Base-by-base conservation (phyloP, 495 filamentous ascomycete species). In the Rusavskia elegans region DNA sequence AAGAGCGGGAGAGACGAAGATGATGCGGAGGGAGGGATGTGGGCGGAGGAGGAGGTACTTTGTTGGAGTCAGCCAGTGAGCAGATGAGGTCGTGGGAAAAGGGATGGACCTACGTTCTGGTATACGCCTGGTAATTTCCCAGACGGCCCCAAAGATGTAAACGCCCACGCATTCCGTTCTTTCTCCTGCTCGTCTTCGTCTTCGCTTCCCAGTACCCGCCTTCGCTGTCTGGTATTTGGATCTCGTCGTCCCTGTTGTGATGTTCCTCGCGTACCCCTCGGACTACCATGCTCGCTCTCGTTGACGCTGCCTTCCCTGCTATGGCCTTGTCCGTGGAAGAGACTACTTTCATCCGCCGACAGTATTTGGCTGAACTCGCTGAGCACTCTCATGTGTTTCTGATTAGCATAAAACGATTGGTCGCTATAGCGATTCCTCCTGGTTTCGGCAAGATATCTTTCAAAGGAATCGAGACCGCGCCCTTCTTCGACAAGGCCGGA, bases 1-100 rank as follows among this genome's bases (percentile, higher is more conserved):
- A 27, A 83, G 71, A 32, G 76, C 74, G 4, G 81, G 79, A 6
- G 77, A 80, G 40, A 78, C 73, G 66, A 83, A 83, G n/a, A 83
- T 71, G 53, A 82, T 76, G 23, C 75, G 71, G 4, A 83, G 66
- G 52, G 67, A 77, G 3, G 81, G 80, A 53, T 69, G 68, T 0
- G 81, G 80, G 1, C 79, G 75, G 40, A 84, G 67, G 48, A 82
- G 71, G 32, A 84, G 68, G 59, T 81, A 84, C 57, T 82, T 65
- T 32, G 21, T 41, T 35, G 32, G 32, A 35, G 13, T 35, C 13
- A 35, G 32, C 13, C 5, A 35, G 9, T 35, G 38, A 48, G 19
- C 21, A 9, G 29, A 36, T n/a, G 53, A 36, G 17, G 48, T 23
- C 30, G 49, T 45, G 40, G 20, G 38, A 27, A 19, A 30, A 10